Base-by-base conservation (phyloP, 371 early-diverging fungal species). In the Blakeslea trispora region DNA sequence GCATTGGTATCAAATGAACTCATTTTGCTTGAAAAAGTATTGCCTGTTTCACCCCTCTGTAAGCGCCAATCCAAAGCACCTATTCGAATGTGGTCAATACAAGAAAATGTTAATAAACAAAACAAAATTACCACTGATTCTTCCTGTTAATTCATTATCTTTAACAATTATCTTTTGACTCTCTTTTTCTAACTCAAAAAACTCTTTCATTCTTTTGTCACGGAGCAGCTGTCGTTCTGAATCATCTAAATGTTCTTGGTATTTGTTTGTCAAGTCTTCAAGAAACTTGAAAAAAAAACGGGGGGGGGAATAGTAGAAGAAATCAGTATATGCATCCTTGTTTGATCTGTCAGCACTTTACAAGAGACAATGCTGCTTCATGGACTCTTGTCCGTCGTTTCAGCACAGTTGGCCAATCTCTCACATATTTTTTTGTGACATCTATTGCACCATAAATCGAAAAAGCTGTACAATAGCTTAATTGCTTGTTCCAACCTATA, bases 401-500 rank as follows among this genome's bases (percentile, higher is more conserved):
- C 10, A 76, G 46, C 3, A 81, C 74, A 4, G 64, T 69, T 2
- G 59, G 45, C 69, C 77, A 82, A n/a, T 77, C 63, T 37, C 59
- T 47, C 3, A 74, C 75, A 47, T 86, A 88, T 37, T 84, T 59
- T 40, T 77, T 75, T 1, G 84, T 85, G 5, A 87, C 87, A 73
- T 89, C 91, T 2, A 85, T 61, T 0, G 78, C 85, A 54, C 83
- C 85, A 47, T 82, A 63, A 1, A 68, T 70, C 10, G 81, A 81
- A 46, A 79, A 76, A 0, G 84, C 78, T 49, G 84, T 59, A 65
- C 77, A 78, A 49, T 88, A 91, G 34, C 64, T 79, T 32, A 89
- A 59, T n/a, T 81, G 65, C 61, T 91, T 91, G n/a, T 81, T 83
- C 91, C 91, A 91, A 17, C 91, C 89, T 15, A 66, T 74, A 47